A percentile compares a stretch with the other conserved stretches of the same genome.
Evolutionary conservation across 1,284 basidiomycete species (phyloP).

Genomic region (Sanghuangporus sanghuang): DNA sequence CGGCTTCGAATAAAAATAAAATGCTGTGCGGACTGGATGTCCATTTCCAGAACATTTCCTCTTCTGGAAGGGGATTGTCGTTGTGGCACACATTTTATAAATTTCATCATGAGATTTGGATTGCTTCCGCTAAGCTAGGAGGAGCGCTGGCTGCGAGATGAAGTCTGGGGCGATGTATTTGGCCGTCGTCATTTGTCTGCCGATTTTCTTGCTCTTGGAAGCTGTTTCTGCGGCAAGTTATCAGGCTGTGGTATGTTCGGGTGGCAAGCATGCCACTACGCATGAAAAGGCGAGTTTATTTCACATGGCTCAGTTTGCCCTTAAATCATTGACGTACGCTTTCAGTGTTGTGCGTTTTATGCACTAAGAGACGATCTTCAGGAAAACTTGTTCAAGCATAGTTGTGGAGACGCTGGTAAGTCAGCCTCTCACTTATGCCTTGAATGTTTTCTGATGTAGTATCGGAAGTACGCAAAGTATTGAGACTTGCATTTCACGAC

Average conservation of each 20-base stretch:
- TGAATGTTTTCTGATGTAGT: not conserved
- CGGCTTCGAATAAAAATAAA: too few species aligned
- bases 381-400: slow-evolving; percentile 14
- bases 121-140: too few species aligned
- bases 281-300: not conserved
- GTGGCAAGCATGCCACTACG: slow-evolving; percentile 9
- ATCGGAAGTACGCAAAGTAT: slow-evolving; percentile 10
- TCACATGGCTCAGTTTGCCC: not conserved
- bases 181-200: not conserved
- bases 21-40: too few species aligned
- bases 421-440: not conserved
- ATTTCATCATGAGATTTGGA: too few species aligned
- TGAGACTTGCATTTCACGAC: slow-evolving; percentile 20
- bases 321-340: not conserved
- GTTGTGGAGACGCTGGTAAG: slow-evolving; percentile 18
- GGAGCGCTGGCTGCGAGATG: not conserved
- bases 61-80: too few species aligned
- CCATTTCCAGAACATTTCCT: too few species aligned
- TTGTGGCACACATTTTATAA: too few species aligned
- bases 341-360: slow-evolving; percentile 18
- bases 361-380: slow-evolving; percentile 19
- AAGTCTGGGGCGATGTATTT: not conserved
- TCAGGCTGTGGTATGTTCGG: slow-evolving; percentile 13
- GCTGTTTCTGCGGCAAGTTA: slow-evolving; percentile 8
- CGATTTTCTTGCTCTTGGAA: slow-evolving; percentile 1